phyloP scores from a whole-genome alignment of 2,329 filamentous ascomycete genomes.

The Phyllosticta paracitricarpa region DNA sequence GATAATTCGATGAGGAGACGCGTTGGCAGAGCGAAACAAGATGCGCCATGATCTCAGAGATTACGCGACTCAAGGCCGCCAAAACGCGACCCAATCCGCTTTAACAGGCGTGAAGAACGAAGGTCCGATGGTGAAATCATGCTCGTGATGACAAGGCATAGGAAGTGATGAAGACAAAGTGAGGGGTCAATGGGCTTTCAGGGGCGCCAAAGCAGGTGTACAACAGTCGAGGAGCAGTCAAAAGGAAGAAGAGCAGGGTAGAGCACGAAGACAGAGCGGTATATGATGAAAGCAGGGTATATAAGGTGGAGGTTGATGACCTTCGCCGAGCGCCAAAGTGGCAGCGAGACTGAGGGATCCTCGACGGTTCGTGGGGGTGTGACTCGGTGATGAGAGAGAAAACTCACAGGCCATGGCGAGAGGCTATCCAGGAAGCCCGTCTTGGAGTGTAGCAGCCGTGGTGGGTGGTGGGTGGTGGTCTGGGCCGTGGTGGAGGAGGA shows the following conservation, averaged over 20 bases:
- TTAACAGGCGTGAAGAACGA: slow-evolving; percentile 20
- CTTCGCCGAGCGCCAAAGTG: slow-evolving; percentile 20
- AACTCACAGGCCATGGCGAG: slow-evolving; percentile 52
- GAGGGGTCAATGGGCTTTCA: slow-evolving; percentile 15
- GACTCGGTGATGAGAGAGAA: slow-evolving; percentile 21
- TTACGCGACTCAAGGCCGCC: slow-evolving; percentile 35
- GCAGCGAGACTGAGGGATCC: slow-evolving; percentile 10
- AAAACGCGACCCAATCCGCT: slow-evolving; percentile 22
- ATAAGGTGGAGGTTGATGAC: slow-evolving; percentile 25
- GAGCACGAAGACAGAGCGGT: slow-evolving; percentile 7
- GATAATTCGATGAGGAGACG: slow-evolving; percentile 23
- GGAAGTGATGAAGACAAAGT: slow-evolving; percentile 20
- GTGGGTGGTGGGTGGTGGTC: slow-evolving; percentile 9
- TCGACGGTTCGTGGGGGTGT: neutral
- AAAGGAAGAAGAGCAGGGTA: slow-evolving; percentile 10
- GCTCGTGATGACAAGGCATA: slow-evolving; percentile 19
- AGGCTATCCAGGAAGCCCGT: slow-evolving; percentile 26
- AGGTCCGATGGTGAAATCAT: slow-evolving; percentile 31
- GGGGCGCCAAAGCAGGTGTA: slow-evolving; percentile 10
- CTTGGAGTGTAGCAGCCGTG: slow-evolving; percentile 5
- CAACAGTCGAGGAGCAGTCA: slow-evolving; percentile 13
- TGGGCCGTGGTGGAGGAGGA: neutral
- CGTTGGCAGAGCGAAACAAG: slow-evolving; percentile 24
- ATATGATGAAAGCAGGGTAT: slow-evolving; percentile 22
- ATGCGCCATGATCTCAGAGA: slow-evolving; percentile 25